phyloP scores from a whole-genome alignment of 805 yeast species.

The Teunomyces stri region DNA sequence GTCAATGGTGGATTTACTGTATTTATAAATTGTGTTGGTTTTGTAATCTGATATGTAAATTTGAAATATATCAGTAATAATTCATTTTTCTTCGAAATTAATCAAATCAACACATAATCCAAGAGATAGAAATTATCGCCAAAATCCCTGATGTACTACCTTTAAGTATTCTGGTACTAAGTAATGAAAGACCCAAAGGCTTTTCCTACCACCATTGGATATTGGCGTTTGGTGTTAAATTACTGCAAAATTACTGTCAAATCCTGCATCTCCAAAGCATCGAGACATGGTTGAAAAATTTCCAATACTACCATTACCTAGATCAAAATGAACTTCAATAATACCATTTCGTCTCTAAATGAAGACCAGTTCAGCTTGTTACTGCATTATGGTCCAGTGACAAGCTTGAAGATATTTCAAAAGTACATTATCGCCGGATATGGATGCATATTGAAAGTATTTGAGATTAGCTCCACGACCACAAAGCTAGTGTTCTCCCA shows the following conservation, averaged over 20 bases:
- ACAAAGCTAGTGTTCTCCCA: slow-evolving; percentile 36
- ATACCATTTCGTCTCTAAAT: slow-evolving; percentile 16
- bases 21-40: too few species aligned
- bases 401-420: slow-evolving; percentile 51
- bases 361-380: slow-evolving; percentile 17
- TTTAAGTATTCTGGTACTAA: too few species aligned
- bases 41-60: too few species aligned
- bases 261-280: not conserved
- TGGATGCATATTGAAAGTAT: slow-evolving; percentile 65
- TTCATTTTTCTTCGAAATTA: too few species aligned
- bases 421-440: slow-evolving; percentile 55
- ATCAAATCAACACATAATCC: too few species aligned
- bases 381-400: slow-evolving; percentile 64
- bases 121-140: too few species aligned
- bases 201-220: not conserved
- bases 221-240: not conserved
- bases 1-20: too few species aligned
- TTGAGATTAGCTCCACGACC: slow-evolving; percentile 33
- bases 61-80: too few species aligned
- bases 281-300: slow-evolving; percentile 1
- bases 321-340: slow-evolving; percentile 2
- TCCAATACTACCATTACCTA: not conserved
- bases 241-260: not conserved
- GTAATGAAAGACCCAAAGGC: too few species aligned
- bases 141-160: too few species aligned